phyloP scores from a whole-genome alignment of 2,329 filamentous ascomycete genomes.

The Xylaria sp. region DNA sequence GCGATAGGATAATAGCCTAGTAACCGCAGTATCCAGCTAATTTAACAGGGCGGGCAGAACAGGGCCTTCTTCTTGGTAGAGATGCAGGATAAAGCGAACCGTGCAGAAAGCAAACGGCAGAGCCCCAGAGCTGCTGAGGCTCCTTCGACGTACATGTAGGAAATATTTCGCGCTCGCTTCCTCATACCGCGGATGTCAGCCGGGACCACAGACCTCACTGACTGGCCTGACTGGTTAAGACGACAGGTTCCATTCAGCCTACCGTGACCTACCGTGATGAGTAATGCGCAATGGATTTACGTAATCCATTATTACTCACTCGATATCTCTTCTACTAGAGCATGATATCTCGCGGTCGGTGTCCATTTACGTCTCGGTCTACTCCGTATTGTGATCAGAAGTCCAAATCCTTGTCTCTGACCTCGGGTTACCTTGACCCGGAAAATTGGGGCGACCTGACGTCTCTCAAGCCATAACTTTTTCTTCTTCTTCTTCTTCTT shows the following conservation, averaged over 20 bases:
- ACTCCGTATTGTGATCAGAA: background rate
- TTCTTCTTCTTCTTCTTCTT: background rate
- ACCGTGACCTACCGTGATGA: background rate
- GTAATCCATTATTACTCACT: background rate
- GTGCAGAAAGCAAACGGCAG: background rate
- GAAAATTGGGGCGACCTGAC: background rate
- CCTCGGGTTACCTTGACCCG: background rate
- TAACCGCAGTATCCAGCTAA: background rate
- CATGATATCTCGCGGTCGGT: background rate
- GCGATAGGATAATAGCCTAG: conserved; percentile 26
- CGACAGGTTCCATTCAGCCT: no score
- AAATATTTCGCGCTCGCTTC: no score
- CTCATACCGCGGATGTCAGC: background rate
- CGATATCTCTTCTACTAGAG: background rate
- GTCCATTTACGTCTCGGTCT: background rate
- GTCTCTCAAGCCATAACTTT: background rate
- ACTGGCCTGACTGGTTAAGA: background rate
- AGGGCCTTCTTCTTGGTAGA: conserved; percentile 6
- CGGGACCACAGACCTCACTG: no score
- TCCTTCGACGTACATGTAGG: no score
- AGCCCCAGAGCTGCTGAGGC: background rate
- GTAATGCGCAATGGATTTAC: background rate
- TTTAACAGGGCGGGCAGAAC: background rate
- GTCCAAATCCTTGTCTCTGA: background rate
- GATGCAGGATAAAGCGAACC: background rate